A percentile compares a stretch with the other conserved stretches of the same genome.
Evolutionary conservation across 352 stramenopile genomes (phyloP).

Genomic region (Saprolegnia diclina): DNA sequence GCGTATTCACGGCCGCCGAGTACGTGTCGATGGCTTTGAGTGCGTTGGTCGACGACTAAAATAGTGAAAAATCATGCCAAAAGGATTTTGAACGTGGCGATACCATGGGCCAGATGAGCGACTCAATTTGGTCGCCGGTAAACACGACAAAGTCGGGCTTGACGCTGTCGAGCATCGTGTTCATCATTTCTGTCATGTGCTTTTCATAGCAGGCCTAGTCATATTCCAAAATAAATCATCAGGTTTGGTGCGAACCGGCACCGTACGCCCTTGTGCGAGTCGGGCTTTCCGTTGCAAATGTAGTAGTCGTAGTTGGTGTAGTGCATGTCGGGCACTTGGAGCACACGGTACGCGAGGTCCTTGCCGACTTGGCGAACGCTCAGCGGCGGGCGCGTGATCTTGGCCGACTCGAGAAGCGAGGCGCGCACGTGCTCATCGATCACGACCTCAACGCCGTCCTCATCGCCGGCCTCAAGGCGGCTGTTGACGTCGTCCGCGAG

Average conservation of each 20-base stretch:
- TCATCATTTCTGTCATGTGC: constrained; percentile 45
- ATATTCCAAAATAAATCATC: not conserved
- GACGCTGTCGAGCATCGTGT: constrained; percentile 50
- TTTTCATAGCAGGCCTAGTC: constrained; percentile 36
- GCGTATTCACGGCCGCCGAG: constrained; percentile 34
- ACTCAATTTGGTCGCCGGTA: constrained; percentile 56
- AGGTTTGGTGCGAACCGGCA: not conserved
- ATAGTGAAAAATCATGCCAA: not conserved
- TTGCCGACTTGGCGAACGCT: not conserved
- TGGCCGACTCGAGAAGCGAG: not conserved
- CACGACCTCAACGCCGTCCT: not conserved
- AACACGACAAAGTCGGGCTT: constrained; percentile 64
- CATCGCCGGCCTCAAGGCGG: not conserved
- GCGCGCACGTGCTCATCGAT: not conserved
- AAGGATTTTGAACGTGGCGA: not conserved
- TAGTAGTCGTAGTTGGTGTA: not conserved
- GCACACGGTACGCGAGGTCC: not conserved
- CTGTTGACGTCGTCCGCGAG: not conserved
- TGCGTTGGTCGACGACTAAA: constrained; percentile 8
- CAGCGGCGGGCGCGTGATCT: not conserved
- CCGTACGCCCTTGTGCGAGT: not conserved
- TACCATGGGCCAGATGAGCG: constrained; percentile 23
- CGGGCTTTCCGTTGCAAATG: not conserved
- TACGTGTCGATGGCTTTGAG: constrained; percentile 37
- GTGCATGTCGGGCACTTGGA: constrained; percentile 9